Evolutionary conservation across 495 filamentous ascomycete genomes (phyloP).

Genomic region (Aspergillus nidulans): DNA sequence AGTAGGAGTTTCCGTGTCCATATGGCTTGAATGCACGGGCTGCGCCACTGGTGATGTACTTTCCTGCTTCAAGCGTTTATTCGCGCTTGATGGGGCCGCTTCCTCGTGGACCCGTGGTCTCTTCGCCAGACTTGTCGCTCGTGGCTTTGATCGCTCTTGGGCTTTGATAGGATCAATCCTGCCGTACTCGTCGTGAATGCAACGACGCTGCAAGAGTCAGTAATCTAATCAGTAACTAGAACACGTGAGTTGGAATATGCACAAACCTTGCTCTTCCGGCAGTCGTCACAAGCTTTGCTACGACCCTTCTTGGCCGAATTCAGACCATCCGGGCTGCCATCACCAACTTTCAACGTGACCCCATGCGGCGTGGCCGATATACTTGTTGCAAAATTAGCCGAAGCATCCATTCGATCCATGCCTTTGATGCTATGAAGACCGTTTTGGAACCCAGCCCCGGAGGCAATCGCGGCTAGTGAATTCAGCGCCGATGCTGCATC

Average conservation of each 20-base stretch:
- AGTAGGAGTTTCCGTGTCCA: constrained; percentile 8
- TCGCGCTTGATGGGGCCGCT: constrained; percentile 12
- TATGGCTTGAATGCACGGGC: constrained; percentile 19
- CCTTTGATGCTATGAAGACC: constrained; percentile 17
- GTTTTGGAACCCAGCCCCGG: constrained; percentile 33
- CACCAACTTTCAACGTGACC: constrained; percentile 25
- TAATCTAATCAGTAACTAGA: neutral
- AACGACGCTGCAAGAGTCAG: constrained; percentile 51
- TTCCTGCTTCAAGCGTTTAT: constrained; percentile 40
- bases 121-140: constrained; percentile 46
- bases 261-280: constrained; percentile 63
- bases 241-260: neutral
- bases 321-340: constrained; percentile 32
- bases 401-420: constrained; percentile 28
- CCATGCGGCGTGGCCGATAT: constrained; percentile 28
- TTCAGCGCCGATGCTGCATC: constrained; percentile 45
- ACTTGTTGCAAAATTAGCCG: constrained; percentile 24
- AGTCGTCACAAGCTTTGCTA: constrained; percentile 62
- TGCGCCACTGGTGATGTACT: constrained; percentile 31
- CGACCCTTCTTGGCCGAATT: constrained; percentile 48
- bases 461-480: constrained; percentile 41
- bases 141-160: constrained; percentile 54
- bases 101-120: constrained; percentile 44
- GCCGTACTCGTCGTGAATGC: constrained; percentile 63
- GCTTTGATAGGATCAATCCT: constrained; percentile 60